These are phyloP conservation scores for Chaetomiaceae sp. DNA, from an alignment of 2,329 filamentous ascomycete species.

Conservation along the genomic window DNA sequence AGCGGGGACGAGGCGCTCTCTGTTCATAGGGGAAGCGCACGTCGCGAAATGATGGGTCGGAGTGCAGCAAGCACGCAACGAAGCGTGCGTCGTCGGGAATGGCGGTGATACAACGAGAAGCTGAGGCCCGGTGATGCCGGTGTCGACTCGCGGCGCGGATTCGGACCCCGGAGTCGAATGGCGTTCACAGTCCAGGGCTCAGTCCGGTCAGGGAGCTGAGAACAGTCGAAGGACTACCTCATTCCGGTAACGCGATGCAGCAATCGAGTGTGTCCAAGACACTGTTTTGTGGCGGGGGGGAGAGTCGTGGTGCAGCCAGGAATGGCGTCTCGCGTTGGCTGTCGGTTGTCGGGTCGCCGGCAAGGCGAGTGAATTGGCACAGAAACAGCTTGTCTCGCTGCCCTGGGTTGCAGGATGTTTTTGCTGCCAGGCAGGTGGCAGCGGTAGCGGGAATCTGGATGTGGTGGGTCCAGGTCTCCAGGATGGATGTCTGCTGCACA, in stretches of 20 bases:
- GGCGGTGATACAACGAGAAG: constrained; percentile 9
- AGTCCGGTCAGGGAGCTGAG: constrained; percentile 61
- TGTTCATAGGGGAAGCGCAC: constrained; percentile 42
- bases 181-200: constrained; percentile 34
- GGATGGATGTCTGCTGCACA: too few relatives aligned
- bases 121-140: constrained; percentile 1
- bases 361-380: constrained; percentile 17
- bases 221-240: constrained; percentile 52
- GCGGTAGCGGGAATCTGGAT: constrained; percentile 14
- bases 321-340: constrained; percentile 5
- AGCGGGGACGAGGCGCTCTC: constrained; percentile 54
- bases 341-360: constrained; percentile 18
- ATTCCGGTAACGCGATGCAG: constrained; percentile 42
- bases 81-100: too few relatives aligned
- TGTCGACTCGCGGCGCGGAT: constrained; percentile 5
- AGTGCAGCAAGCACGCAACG: constrained; percentile 21
- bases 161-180: constrained; percentile 10
- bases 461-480: constrained; percentile 10
- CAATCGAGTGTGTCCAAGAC: constrained; percentile 23
- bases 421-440: constrained; percentile 21
- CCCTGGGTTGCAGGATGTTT: constrained; percentile 22
- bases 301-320: constrained; percentile 11
- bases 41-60: constrained; percentile 15
- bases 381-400: constrained; percentile 11
- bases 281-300: constrained; percentile 4